Evolutionary conservation across 495 filamentous ascomycete species (phyloP).

Genomic region (Neurospora cerealis): DNA sequence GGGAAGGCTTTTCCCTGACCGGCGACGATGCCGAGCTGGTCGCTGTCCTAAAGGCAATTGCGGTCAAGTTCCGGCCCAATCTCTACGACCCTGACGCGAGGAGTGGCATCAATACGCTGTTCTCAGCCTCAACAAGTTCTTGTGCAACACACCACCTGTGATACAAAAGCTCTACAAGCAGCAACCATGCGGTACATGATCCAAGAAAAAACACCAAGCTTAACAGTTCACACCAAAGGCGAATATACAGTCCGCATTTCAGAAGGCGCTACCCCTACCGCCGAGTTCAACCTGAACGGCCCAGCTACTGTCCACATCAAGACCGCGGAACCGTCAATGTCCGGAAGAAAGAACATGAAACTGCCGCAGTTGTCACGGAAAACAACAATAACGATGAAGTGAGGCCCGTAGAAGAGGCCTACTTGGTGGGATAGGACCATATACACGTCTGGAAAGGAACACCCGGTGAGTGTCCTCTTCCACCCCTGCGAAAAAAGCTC

Average conservation of each 20-base stretch:
- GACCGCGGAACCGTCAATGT: not conserved
- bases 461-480: too few species aligned
- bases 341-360: too few species aligned
- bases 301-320: not conserved
- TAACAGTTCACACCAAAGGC: not conserved
- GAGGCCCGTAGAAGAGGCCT: too few species aligned
- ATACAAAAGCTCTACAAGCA: too few species aligned
- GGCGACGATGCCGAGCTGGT: not conserved
- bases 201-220: not conserved
- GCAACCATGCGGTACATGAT: too few species aligned
- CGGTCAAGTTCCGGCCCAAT: not conserved
- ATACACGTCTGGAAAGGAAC: too few species aligned
- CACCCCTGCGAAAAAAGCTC: too few species aligned
- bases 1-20: not conserved
- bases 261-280: not conserved
- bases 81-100: not conserved
- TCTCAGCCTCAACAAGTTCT: not conserved
- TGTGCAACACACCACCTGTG: not conserved
- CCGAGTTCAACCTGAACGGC: not conserved
- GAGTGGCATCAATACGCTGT: not conserved
- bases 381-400: not conserved
- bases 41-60: not conserved
- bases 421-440: too few species aligned
- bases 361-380: too few species aligned
- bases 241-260: not conserved